Base-by-base conservation (phyloP, 2,329 filamentous ascomycete genomes). In the Dactylellina parvicollis region DNA sequence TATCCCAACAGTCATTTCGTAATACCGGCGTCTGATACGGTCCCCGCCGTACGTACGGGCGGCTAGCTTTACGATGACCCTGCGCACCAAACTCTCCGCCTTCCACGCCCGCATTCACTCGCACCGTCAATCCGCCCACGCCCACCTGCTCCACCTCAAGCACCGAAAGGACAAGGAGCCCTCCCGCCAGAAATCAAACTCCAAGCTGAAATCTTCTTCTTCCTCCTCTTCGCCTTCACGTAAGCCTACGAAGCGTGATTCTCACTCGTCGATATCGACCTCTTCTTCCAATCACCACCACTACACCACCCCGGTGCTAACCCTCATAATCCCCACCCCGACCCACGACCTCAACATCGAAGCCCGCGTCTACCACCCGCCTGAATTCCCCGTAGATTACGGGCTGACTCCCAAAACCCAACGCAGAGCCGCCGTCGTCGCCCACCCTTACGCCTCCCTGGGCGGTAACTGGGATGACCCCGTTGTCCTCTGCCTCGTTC, bases 371-470 rank as follows among this genome's bases (percentile, higher is more conserved):
- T 96, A 95, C 80, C 89, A 95, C 77, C 89, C 90, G 0, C 76
- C 79, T 1, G 32, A 61, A 4, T 76, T 84, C 83, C 30, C 79
- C 85, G 5, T 76, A 76, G 40, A 78, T 26, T 47, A 66, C 42
- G 57, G 46, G 18, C 12, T 46, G 0, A n/a, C 59, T 0, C 52
- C 22, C 2, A 50, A 40, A 12, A 59, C 54, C 28, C 49, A 26
- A 4, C 65, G 75, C 20, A 83, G 81, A 72, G 86, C 84, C 2
- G 88, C 88, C 0, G 83, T 96, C 2, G 82, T 98, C 38, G 93
- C 93, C 10, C 95, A 98, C 80, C 94, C 95, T 0, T 98, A 98
- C 79, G 92, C 92, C 32, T 89, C 92, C 0, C 83, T 98, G 56
- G 95, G 95, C 3, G 95, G 94, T 3, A 88, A 84, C 80, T 95